Evolutionary conservation across 192 early-diverging fungal species (phyloP).

Genomic region (Linnemannia hyalina): DNA sequence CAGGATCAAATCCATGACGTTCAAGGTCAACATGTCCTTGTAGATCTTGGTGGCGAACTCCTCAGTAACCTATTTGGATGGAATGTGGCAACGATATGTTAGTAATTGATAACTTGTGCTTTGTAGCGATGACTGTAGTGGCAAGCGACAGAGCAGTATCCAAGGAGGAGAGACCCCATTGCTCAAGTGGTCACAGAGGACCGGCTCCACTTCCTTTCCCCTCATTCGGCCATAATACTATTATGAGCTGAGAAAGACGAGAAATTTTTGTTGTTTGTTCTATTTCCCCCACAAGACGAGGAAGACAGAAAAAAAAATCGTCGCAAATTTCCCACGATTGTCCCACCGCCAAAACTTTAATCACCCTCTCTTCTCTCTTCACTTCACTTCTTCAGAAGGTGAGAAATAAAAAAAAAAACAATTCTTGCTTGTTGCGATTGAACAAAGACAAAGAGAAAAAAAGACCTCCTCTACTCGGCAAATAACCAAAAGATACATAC

Average conservation of each 20-base stretch:
- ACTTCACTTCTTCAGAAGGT: not conserved
- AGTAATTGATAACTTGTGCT: not conserved
- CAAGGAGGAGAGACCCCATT: not conserved
- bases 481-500: slow-evolving; percentile 39
- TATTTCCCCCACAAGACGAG: not conserved
- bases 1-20: slow-evolving; percentile 93
- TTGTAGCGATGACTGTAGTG: too few species aligned
- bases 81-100: not conserved
- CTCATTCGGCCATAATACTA: not conserved
- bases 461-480: not conserved
- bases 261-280: not conserved
- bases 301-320: not conserved
- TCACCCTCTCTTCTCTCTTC: not conserved
- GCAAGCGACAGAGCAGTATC: not conserved
- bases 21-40: slow-evolving; percentile 90
- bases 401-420: not conserved
- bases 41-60: slow-evolving; percentile 88
- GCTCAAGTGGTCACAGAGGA: too few species aligned
- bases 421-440: not conserved
- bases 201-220: too few species aligned
- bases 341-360: slow-evolving; percentile 3
- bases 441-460: slow-evolving; percentile 7
- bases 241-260: not conserved
- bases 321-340: slow-evolving; percentile 33
- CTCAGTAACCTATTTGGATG: slow-evolving; percentile 70